A percentile compares a stretch with the other conserved stretches of the same genome.
Evolutionary conservation across 208 protist genomes (phyloP).

Genomic region (Naegleria lovaniensis): DNA sequence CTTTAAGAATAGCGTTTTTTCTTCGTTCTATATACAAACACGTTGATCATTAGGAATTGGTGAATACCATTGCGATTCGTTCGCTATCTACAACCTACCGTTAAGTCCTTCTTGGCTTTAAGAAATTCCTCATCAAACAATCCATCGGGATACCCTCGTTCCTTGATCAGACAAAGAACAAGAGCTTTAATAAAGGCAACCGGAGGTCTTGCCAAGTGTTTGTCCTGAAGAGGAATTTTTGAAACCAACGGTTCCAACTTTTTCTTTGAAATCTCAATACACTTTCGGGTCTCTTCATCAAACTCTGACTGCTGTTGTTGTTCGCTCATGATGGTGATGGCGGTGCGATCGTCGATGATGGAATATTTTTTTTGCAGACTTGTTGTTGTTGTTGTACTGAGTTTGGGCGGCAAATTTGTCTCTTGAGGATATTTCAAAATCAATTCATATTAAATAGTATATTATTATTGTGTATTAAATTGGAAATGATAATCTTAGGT

Average conservation of each 20-base stretch:
- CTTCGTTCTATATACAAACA: neutral
- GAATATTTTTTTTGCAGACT: neutral
- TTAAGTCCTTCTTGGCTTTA: neutral
- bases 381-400: neutral
- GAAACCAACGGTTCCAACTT: neutral
- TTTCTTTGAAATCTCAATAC: neutral
- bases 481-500: neutral
- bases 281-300: neutral
- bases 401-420: neutral
- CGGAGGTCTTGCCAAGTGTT: neutral
- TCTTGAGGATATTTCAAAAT: neutral
- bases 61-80: no score
- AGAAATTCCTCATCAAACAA: neutral
- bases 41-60: no score
- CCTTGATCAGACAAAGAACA: neutral
- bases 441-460: no score
- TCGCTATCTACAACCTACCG: no score
- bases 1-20: neutral
- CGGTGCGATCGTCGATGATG: no score
- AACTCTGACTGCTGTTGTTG: neutral
- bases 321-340: neutral
- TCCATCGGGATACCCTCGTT: neutral
- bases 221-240: neutral
- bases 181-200: neutral
- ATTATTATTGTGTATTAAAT: no score